A percentile compares a stretch with the other conserved stretches of the same genome.
Evolutionary conservation across 306 rosid species (phyloP).

Genomic region (Fagus crenata): DNA sequence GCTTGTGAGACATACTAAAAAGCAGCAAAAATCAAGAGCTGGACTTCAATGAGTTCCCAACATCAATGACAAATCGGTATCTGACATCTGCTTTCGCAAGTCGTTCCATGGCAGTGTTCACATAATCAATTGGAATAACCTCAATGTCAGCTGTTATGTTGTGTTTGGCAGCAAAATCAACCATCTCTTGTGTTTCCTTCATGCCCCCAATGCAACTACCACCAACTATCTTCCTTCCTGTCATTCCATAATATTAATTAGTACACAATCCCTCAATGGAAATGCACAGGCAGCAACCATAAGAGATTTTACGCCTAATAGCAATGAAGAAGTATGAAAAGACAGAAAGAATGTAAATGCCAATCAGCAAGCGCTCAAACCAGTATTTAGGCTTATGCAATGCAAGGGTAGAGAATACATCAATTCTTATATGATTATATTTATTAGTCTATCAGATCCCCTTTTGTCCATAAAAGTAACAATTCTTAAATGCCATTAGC

Average conservation of each 20-base stretch:
- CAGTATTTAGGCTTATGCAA: not conserved
- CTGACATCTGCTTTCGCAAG: constrained; percentile 1
- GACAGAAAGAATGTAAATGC: not conserved
- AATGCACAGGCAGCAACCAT: not conserved
- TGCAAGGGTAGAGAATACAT: too few relatives aligned
- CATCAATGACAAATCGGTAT: constrained; percentile 12
- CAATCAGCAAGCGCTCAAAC: constrained; percentile 1
- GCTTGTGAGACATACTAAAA: not conserved
- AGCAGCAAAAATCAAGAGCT: constrained; percentile 1
- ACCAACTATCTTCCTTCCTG: constrained; percentile 29
- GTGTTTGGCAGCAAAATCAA: constrained; percentile 6
- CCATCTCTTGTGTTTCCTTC: constrained; percentile 39
- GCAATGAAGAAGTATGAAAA: not conserved
- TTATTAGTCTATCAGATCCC: not conserved
- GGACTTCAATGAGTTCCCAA: constrained; percentile 16
- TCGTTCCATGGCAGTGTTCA: constrained; percentile 19
- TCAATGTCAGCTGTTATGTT: constrained; percentile 6
- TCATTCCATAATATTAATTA: not conserved
- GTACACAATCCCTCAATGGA: not conserved
- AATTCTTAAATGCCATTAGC: not conserved
- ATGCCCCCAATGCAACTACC: constrained; percentile 32
- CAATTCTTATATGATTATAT: not conserved
- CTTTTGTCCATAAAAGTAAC: too few relatives aligned
- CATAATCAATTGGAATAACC: not conserved
- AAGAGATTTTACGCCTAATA: not conserved